phyloP scores from a whole-genome alignment of 768 basidiomycete species.

The Podaxis rugospora region DNA sequence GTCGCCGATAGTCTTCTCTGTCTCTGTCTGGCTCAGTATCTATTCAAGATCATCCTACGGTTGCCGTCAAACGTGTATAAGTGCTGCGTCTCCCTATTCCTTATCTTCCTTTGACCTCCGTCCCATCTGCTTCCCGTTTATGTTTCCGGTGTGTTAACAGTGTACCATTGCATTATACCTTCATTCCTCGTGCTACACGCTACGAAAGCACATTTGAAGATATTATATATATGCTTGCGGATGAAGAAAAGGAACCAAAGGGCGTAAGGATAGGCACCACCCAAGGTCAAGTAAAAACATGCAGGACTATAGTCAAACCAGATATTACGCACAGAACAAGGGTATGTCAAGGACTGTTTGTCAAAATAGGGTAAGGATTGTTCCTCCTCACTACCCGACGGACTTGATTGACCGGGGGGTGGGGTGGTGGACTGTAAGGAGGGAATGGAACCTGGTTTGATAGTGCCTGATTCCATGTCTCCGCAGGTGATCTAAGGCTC shows the following conservation, averaged over 20 bases:
- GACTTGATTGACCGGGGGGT: neutral
- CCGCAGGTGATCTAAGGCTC: neutral
- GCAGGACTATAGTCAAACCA: neutral
- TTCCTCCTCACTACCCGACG: neutral
- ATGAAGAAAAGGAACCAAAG: neutral
- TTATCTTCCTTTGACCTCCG: neutral
- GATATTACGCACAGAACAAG: neutral
- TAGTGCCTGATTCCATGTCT: neutral
- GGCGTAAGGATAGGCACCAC: neutral
- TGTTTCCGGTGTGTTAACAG: neutral
- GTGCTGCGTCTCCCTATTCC: neutral
- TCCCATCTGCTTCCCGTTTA: neutral
- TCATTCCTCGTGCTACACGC: neutral
- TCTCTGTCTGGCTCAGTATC: neutral
- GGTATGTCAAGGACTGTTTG: neutral
- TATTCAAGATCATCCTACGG: neutral
- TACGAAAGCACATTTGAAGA: neutral
- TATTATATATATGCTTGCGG: neutral
- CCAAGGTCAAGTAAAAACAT: neutral
- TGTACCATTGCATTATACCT: neutral
- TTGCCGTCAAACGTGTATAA: no score
- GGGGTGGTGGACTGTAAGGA: neutral
- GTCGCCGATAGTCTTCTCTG: slow-evolving; percentile 37
- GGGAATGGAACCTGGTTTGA: neutral
- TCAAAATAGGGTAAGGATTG: neutral